Evolutionary conservation across 1,284 basidiomycete species (phyloP), one percentile per base, ranked within the genome.

Genomic region (Trichosporon inkin): DNA sequence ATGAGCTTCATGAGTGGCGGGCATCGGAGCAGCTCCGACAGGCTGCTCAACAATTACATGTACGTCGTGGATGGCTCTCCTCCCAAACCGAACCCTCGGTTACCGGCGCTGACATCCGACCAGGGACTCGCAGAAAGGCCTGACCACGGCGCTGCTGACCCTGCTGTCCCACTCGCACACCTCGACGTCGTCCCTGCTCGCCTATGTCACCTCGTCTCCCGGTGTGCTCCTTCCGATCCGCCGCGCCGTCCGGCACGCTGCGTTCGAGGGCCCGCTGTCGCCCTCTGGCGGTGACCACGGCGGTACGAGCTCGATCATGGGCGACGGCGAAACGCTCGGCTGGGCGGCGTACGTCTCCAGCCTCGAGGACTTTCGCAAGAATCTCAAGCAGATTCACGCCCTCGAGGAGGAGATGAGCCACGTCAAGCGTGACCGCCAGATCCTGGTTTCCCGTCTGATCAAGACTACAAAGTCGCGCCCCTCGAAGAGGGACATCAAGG

Each of bases 31-130:
- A 74, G 71, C 62, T 72, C 69, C 58, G 77, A 79, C 60, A 55
- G 77, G 53, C 66, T 79, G 55, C 62, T 79, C 34, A 76, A 71
- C 67, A 79, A 79, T 58, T 79, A 78, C 58, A 74, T 79, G 74
- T 77, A 57, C 37, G 75, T 70, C 5, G 28, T 32, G 28, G 28
- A 32, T 32, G 28, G 28, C 7, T 40, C 3, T 14, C 28, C 37
- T n/a, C n/a, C n/a, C n/a, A n/a, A n/a, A n/a, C n/a, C 38, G 16
- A 20, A 19, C 17, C n/a, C 49, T 20, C 28, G 17, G 35, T 14
- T 13, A 36, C 22, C 24, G 32, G 28, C n/a, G n/a, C 37, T 40
- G 16, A 41, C 38, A 14, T 19, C 44, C n/a, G 17, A 19, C 20
- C 60, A 78, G 76, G 36, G 75, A 77, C 49, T 73, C 76, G 3